Evolutionary conservation across 768 basidiomycete genomes (phyloP).

Genomic region (Suillus luteus): DNA sequence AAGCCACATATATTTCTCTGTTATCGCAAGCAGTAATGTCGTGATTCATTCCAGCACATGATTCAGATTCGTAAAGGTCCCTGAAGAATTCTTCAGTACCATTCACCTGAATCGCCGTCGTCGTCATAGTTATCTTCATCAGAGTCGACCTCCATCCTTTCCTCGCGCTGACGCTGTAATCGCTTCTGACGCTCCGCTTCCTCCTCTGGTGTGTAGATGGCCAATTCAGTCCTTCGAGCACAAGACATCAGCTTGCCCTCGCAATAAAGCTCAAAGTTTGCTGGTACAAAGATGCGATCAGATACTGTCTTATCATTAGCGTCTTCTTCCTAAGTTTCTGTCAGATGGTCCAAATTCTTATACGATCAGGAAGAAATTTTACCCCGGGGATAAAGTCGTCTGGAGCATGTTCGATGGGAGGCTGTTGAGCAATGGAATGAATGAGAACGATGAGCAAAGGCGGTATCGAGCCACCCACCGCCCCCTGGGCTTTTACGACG

Average conservation of each 20-base stretch:
- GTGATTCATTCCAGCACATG: not conserved
- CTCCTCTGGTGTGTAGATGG: conserved; percentile 26
- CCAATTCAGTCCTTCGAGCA: conserved; percentile 23
- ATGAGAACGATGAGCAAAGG: not conserved
- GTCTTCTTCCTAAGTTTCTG: conserved; percentile 22
- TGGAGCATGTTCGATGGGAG: conserved; percentile 25
- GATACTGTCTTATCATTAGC: conserved; percentile 26
- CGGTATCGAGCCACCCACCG: conserved; percentile 14
- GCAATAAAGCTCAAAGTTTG: conserved; percentile 29
- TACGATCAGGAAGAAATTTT: not conserved
- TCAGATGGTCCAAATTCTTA: conserved; percentile 2
- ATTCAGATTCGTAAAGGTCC: not conserved
- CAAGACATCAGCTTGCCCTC: conserved; percentile 25
- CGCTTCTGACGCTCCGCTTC: conserved; percentile 12
- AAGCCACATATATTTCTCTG: not conserved
- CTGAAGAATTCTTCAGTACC: not conserved
- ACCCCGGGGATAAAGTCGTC: conserved; percentile 10
- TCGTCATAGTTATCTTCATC: conserved; percentile 14
- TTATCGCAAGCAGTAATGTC: not conserved
- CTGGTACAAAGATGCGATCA: conserved; percentile 20
- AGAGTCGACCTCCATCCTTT: conserved; percentile 16
- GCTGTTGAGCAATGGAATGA: conserved; percentile 13
- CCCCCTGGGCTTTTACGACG: conserved; percentile 25
- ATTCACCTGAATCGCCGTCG: conserved; percentile 4
- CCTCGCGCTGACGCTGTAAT: conserved; percentile 12